A percentile compares a stretch with the other conserved stretches of the same genome.
Evolutionary conservation across 2,329 filamentous ascomycete species (phyloP).

Genomic region (Colletotrichum costaricense): DNA sequence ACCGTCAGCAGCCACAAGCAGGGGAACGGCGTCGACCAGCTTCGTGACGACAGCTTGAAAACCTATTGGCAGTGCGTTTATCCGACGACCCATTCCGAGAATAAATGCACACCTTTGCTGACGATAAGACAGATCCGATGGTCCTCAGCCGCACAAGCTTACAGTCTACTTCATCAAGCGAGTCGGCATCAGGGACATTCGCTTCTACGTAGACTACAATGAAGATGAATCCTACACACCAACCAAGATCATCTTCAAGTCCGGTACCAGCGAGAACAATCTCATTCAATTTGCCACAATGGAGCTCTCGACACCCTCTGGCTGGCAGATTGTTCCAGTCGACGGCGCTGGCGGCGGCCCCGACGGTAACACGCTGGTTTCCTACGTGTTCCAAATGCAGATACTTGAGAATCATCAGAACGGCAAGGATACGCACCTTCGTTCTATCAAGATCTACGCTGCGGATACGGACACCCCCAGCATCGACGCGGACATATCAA

Average conservation of each 20-base stretch:
- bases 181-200: conserved; percentile 80
- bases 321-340: conserved; percentile 89
- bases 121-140: conserved; percentile 73
- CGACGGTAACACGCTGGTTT: conserved; percentile 81
- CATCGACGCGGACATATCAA: conserved; percentile 43
- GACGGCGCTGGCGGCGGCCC: conserved; percentile 65
- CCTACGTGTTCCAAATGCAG: conserved; percentile 89
- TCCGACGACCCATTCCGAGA: neutral
- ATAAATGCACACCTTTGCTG: neutral
- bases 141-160: conserved; percentile 83
- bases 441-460: conserved; percentile 88
- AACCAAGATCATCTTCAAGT: conserved; percentile 88
- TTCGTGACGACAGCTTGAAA: conserved; percentile 78
- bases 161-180: conserved; percentile 89
- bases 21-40: conserved; percentile 80
- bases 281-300: conserved; percentile 89
- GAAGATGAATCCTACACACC: conserved; percentile 97
- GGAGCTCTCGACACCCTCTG: conserved; percentile 80
- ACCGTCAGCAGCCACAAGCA: conserved; percentile 86
- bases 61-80: conserved; percentile 81
- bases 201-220: conserved; percentile 91
- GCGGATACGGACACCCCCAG: conserved; percentile 61
- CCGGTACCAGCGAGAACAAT: conserved; percentile 91
- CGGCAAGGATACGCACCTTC: conserved; percentile 97
- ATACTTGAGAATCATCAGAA: conserved; percentile 98